Conservation (phyloP, 2,329 filamentous ascomycete species). For the Huntiella abstrusa region DNA sequence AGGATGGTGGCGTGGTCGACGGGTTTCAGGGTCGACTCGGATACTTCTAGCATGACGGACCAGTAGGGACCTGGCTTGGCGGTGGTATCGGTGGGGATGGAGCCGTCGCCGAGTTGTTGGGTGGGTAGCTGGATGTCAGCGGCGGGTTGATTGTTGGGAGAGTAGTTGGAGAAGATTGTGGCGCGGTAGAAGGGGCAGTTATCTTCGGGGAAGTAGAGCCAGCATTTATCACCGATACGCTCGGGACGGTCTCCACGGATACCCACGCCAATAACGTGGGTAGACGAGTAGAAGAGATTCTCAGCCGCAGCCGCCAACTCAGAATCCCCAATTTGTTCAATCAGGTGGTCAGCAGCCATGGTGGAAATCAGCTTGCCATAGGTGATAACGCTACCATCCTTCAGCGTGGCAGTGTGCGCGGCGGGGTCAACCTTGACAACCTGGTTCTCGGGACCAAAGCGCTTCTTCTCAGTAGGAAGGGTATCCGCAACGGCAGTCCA, state of each 20-base stretch:
- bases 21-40: conserved; percentile 87
- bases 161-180: conserved; percentile 99
- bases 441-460: conserved; percentile 67
- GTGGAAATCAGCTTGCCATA: conserved; percentile 90
- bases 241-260: conserved; percentile 81
- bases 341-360: conserved; percentile 84
- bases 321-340: conserved; percentile 71
- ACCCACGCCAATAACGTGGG: conserved; percentile 92
- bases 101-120: conserved; percentile 67
- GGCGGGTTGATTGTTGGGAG: conserved; percentile 88
- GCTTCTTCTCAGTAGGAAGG: conserved; percentile 75
- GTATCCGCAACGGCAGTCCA: conserved; percentile 96
- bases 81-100: conserved; percentile 52
- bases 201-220: conserved; percentile 98
- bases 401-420: conserved; percentile 63
- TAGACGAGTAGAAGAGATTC: conserved; percentile 89
- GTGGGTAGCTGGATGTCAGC: conserved; percentile 71
- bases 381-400: conserved; percentile 70
- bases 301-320: conserved; percentile 52
- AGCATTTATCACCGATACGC: conserved; percentile 98
- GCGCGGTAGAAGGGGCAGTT: conserved; percentile 98
- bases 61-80: conserved; percentile 87
- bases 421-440: conserved; percentile 77
- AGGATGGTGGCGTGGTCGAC: conserved; percentile 74
- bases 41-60: conserved; percentile 99